A percentile compares a stretch with the other conserved stretches of the same genome.
phyloP scores from a whole-genome alignment of 345 rosid genomes.

The Isatis tinctoria region DNA sequence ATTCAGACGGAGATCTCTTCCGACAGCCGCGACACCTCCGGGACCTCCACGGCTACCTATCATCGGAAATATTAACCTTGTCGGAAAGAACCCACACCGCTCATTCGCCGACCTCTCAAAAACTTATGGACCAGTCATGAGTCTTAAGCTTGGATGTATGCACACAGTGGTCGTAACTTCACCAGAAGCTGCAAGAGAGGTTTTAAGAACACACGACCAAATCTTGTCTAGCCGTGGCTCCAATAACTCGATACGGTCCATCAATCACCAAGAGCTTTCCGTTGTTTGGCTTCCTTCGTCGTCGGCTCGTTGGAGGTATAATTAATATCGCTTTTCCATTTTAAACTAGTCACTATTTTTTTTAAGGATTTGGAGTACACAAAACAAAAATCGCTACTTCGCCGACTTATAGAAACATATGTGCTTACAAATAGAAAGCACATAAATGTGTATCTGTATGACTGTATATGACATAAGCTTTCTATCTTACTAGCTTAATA shows the following conservation, averaged over 20 bases:
- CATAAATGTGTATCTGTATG: neutral
- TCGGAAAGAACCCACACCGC: constrained; percentile 36
- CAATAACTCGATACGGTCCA: constrained; percentile 7
- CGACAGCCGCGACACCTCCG: neutral
- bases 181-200: constrained; percentile 30
- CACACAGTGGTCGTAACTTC: constrained; percentile 18
- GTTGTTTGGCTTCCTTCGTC: constrained; percentile 26
- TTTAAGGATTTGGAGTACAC: too few species aligned
- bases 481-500: too few species aligned
- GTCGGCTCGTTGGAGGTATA: constrained; percentile 36
- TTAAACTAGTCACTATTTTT: too few species aligned
- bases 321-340: neutral
- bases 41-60: constrained; percentile 37
- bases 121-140: constrained; percentile 42
- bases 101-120: constrained; percentile 37
- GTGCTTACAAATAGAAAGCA: neutral
- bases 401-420: too few species aligned
- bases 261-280: constrained; percentile 21
- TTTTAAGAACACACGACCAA: constrained; percentile 33
- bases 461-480: neutral
- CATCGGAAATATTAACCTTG: constrained; percentile 40
- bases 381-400: too few species aligned
- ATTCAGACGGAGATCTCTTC: neutral
- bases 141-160: constrained; percentile 30
- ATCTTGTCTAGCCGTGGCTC: constrained; percentile 21